Evolutionary conservation across 1,284 basidiomycete species (phyloP).

Genomic region (Puccinia hordei): DNA sequence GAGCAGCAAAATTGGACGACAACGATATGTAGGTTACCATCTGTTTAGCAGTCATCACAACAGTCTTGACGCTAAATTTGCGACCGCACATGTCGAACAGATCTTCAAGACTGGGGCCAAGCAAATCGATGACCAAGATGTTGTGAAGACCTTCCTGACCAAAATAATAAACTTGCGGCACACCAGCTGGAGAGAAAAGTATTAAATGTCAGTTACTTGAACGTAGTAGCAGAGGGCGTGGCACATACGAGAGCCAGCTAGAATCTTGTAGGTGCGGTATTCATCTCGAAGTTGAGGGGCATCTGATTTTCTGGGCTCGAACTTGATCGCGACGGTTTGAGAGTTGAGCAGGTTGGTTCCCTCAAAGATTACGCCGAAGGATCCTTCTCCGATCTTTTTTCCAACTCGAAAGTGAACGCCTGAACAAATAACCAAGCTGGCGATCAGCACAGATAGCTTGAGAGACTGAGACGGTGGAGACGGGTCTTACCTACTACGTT

Average conservation of each 20-base stretch:
- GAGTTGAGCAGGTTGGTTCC: constrained; percentile 92
- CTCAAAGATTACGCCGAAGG: constrained; percentile 58
- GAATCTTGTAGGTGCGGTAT: constrained; percentile 93
- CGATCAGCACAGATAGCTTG: not conserved
- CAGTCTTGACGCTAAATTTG: constrained; percentile 92
- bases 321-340: constrained; percentile 96
- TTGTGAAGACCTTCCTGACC: constrained; percentile 97
- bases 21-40: constrained; percentile 70
- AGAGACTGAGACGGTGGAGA: not conserved
- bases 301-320: constrained; percentile 94
- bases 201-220: not conserved
- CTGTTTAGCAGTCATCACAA: constrained; percentile 93
- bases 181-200: constrained; percentile 68
- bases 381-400: constrained; percentile 72
- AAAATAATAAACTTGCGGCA: constrained; percentile 96
- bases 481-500: constrained; percentile 57
- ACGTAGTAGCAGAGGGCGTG: not conserved
- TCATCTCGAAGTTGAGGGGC: constrained; percentile 94
- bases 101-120: constrained; percentile 89
- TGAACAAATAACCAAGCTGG: not conserved
- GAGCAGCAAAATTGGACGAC: constrained; percentile 55
- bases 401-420: constrained; percentile 82
- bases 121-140: constrained; percentile 91
- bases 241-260: constrained; percentile 82
- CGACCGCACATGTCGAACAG: constrained; percentile 94